A percentile compares a stretch with the other conserved stretches of the same genome.
These are phyloP conservation scores for Chloropicon primus DNA, from an alignment of 139 green algal species.

Conservation along the genomic window DNA sequence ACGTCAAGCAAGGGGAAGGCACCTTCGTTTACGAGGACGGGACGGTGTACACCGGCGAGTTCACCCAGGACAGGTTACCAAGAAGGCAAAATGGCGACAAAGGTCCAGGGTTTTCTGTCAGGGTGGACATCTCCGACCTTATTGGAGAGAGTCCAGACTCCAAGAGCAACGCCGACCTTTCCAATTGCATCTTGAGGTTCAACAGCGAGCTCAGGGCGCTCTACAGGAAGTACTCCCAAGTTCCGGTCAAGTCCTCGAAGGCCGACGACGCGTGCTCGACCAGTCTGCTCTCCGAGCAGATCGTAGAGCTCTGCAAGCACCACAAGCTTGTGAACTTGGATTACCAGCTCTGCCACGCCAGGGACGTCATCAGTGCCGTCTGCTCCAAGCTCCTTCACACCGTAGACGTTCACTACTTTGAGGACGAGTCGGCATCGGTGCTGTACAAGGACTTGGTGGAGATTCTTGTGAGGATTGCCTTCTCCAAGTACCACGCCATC, in stretches of 20 bases:
- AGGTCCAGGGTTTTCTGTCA: neutral
- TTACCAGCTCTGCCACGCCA: neutral
- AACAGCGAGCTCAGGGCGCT: constrained; percentile 5
- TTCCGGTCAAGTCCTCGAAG: neutral
- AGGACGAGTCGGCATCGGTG: neutral
- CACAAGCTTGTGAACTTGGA: neutral
- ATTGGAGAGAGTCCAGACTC: neutral
- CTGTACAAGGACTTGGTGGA: constrained; percentile 7
- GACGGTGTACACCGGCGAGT: constrained; percentile 3
- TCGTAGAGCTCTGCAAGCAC: neutral
- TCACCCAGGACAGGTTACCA: neutral
- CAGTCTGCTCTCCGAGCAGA: neutral
- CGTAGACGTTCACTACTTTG: neutral
- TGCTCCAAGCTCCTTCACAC: neutral
- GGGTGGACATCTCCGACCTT: constrained; percentile 7
- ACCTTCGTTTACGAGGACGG: constrained; percentile 12
- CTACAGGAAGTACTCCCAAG: constrained; percentile 4
- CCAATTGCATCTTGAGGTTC: constrained; percentile 1
- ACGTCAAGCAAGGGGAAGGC: constrained; percentile 6
- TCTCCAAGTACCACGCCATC: constrained; percentile 6
- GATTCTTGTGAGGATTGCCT: constrained; percentile 1
- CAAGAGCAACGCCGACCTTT: neutral
- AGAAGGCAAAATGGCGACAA: neutral
- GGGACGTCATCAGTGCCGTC: neutral
- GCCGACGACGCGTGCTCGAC: neutral